Evolutionary conservation across 768 basidiomycete species (phyloP), one percentile per base, ranked within the genome.

Genomic region (Leccinellum albellum): DNA sequence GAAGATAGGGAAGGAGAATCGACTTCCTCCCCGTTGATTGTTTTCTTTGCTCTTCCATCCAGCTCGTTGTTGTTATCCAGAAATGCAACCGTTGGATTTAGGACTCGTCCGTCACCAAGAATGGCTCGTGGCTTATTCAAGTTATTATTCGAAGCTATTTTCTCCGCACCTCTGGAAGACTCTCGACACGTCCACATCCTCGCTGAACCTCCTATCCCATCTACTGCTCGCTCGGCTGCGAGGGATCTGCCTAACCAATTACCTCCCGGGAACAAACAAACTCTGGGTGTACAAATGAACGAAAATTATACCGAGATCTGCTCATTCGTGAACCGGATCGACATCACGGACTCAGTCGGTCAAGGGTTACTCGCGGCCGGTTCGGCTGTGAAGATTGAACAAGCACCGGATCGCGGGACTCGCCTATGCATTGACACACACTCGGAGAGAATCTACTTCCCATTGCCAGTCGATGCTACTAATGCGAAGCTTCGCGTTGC

Each of bases 401-500:
- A 58, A 45, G 26, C 53, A 2, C 47, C 55, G 4, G 21, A 40
- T 8, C 14, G 55, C 17, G 50, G 47, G 9, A 9, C 44, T 42
- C 50, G 40, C 14, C 23, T 70, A 29, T 48, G 33, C 33, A 51
- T 70, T 2, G 63, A 51, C 28, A 53, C 57, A 1, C 64, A 69
- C 52, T 31, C 54, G 5, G 63, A 75, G 50, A 49, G 54, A 32
- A 55, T 82, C 7, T 8, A 48, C 1, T 82, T 75, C 45, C 82
- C 81, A 0, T 76, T 79, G 46, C 79, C 80, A 9, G 67, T 84
- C 10, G 62, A 76, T 31, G 71, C 72, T 5, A 57, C 61, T 20
- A 69, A 70, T 15, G 51, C 66, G 2, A 81, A 73, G 60, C 62
- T 78, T 10, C 75, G 81, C 5, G 61, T 85, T 32, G 84, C 84